Evolutionary conservation across 2,329 filamentous ascomycete genomes (phyloP).

Genomic region (Scedosporium apiospermum): DNA sequence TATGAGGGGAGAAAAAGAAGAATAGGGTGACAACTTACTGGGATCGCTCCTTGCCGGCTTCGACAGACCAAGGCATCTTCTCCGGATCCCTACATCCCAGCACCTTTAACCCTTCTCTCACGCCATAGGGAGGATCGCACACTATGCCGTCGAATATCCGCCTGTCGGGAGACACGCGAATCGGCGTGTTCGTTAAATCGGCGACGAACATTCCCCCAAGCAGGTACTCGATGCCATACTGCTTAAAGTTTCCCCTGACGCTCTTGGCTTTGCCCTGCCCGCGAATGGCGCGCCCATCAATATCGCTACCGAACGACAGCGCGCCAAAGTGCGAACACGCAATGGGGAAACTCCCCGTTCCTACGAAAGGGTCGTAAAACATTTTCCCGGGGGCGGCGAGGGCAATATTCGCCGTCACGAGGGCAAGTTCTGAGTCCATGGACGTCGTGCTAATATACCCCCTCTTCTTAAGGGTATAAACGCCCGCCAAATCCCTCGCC

Average conservation of each 20-base stretch:
- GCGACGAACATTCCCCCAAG: constrained; percentile 75
- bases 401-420: constrained; percentile 87
- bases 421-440: constrained; percentile 90
- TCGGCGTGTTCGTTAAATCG: constrained; percentile 79
- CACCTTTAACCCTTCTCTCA: constrained; percentile 83
- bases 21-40: constrained; percentile 37
- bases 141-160: constrained; percentile 79
- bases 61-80: constrained; percentile 49
- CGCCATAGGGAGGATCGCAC: constrained; percentile 93
- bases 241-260: constrained; percentile 63
- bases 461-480: constrained; percentile 86
- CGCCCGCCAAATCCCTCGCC: constrained; percentile 56
- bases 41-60: constrained; percentile 61
- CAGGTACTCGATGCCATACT: constrained; percentile 60
- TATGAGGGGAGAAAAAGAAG: constrained; percentile 13
- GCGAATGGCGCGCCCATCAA: constrained; percentile 81
- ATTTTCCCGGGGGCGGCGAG: constrained; percentile 73
- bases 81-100: constrained; percentile 65
- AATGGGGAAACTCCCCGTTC: constrained; percentile 86
- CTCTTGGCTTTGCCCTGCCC: constrained; percentile 51
- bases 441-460: constrained; percentile 91
- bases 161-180: constrained; percentile 38
- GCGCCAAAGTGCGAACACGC: constrained; percentile 88
- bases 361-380: constrained; percentile 92
- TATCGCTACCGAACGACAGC: constrained; percentile 75